Base-by-base conservation (phyloP, 768 basidiomycete species). In the Lactarius psammicola region DNA sequence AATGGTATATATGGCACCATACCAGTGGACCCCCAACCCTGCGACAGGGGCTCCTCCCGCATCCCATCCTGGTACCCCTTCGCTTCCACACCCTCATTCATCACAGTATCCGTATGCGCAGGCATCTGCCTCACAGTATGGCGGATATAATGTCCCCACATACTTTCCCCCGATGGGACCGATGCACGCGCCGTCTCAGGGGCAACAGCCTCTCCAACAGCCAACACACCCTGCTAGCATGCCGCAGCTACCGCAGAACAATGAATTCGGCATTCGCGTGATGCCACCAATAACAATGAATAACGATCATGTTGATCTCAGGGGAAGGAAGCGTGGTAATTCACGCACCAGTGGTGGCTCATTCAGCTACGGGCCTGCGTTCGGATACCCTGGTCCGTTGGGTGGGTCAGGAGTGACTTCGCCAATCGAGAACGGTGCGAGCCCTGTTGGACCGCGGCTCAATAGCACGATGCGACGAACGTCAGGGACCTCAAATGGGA, bases 281-380 rank as follows among this genome's bases (percentile, higher is more conserved):
- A 74, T 72, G 46, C 78, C 77, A 51, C 76, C 74, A 56, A 71
- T 74, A 34, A 65, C 72, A 15, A 66, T 72, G 40, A 72, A 72
- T 59, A 71, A 65, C n/a, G 63, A 65, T 15, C 76, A 75, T 38
- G 64, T 71, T 79, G 26, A 78, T 80, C 11, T 78, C 15, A 59
- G 57, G 30, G 66, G 66, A 57, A 62, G 66, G 51, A 63, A 63
- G 55, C 57, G 64, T 10, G 69, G 58, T n/a, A 68, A 68, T 44
- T 65, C 64, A 11, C 64, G 64, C 55, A 81, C 56, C 76, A 51
- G 65, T 20, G 28, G 56, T 55, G 60, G 65, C 40, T 62, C 81
- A 26, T 90, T 89, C 88, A 90, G 83, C 73, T 89, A 84, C 71
- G 88, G 88, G 1, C 84, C 87, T 70, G 87, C 87, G 15, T 74